Evolutionary conservation across 805 yeast genomes (phyloP).

Genomic region (Kuraishia ogatae): DNA sequence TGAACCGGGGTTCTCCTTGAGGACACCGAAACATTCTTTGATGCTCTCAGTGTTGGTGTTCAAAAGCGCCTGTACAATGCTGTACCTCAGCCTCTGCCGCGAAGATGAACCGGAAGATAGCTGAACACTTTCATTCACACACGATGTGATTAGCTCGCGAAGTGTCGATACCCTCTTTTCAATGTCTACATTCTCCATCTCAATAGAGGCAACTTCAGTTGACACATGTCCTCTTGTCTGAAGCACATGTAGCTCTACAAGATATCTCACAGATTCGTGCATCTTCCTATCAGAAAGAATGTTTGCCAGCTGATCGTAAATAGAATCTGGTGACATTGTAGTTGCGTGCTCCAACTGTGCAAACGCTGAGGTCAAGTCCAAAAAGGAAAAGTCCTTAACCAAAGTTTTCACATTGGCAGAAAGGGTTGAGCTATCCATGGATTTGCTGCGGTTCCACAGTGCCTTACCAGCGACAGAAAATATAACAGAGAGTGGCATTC

Average conservation of each 20-base stretch:
- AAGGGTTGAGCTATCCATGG: background rate
- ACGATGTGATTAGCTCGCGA: background rate
- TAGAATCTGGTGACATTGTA: background rate
- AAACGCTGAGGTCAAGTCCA: background rate
- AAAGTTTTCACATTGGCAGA: background rate
- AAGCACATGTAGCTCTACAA: background rate
- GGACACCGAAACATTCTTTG: conserved; percentile 8
- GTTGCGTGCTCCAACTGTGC: background rate
- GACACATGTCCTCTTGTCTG: conserved; percentile 5
- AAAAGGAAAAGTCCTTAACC: background rate
- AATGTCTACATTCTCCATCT: conserved; percentile 7
- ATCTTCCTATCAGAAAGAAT: background rate
- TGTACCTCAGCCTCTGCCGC: conserved; percentile 6
- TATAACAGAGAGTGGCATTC: background rate
- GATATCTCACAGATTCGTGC: background rate
- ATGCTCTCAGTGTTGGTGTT: conserved; percentile 12
- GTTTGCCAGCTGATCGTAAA: background rate
- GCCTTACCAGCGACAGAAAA: background rate
- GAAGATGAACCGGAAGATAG: conserved; percentile 6
- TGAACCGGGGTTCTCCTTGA: conserved; percentile 1
- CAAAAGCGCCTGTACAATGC: conserved; percentile 12
- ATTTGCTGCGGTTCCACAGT: background rate
- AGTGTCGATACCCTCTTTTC: background rate
- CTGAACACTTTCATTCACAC: background rate
- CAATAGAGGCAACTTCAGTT: conserved; percentile 7